A percentile compares a stretch with the other conserved stretches of the same genome.
Evolutionary conservation across 108 stramenopile genomes (phyloP).

Genomic region (Mediolabrus comicus): DNA sequence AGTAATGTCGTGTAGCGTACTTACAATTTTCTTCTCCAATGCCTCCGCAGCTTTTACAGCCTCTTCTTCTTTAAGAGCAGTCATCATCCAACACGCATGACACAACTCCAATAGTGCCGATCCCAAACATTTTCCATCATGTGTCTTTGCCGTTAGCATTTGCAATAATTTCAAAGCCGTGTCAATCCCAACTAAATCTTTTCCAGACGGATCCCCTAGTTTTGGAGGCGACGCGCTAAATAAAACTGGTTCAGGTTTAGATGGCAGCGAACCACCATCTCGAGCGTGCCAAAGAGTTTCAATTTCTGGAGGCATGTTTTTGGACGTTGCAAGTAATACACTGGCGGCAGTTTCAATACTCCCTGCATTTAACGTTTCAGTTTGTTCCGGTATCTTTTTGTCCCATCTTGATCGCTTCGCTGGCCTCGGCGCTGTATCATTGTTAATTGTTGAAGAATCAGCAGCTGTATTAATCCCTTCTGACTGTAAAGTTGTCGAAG

Average conservation of each 20-base stretch:
- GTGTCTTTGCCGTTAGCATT: conserved; percentile 47
- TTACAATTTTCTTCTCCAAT: conserved; percentile 59
- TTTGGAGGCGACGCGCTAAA: conserved; percentile 81
- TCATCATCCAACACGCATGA: conserved; percentile 78
- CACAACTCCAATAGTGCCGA: conserved; percentile 63
- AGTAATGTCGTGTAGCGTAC: background rate
- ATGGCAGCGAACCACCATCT: conserved; percentile 72
- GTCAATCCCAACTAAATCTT: conserved; percentile 75
- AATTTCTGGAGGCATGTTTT: conserved; percentile 72
- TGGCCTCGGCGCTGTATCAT: conserved; percentile 27
- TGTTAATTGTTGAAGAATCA: background rate
- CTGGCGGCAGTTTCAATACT: conserved; percentile 61
- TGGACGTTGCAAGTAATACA: conserved; percentile 43
- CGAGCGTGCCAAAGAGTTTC: conserved; percentile 82
- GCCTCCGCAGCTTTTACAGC: conserved; percentile 38
- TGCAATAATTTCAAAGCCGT: conserved; percentile 59
- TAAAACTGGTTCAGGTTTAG: conserved; percentile 60
- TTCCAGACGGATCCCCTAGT: conserved; percentile 80
- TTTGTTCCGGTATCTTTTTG: conserved; percentile 36
- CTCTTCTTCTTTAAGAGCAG: conserved; percentile 70
- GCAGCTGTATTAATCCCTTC: conserved; percentile 1
- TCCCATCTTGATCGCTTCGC: conserved; percentile 61
- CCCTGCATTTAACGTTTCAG: conserved; percentile 52
- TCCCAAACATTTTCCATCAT: conserved; percentile 53
- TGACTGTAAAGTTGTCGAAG: background rate